Evolutionary conservation across 2,329 filamentous ascomycete genomes (phyloP), one percentile per base, ranked within the genome.

Genomic region (Grosmannia huntii): DNA sequence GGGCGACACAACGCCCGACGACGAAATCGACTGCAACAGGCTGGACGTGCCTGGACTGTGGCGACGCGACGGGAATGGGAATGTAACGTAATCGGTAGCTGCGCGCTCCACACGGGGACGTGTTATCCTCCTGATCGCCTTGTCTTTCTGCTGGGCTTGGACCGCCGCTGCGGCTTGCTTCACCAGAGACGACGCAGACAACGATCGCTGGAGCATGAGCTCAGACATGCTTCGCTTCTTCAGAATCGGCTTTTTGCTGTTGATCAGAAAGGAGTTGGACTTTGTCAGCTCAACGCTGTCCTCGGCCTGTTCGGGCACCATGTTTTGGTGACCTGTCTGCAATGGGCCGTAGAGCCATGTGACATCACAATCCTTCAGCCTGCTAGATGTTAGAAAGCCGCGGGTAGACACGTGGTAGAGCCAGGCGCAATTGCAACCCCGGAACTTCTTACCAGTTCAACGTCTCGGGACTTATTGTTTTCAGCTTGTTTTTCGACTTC

Each of bases 151-250:
- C 68, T 95, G 89, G 33, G 90, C 89, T 68, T 92, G 87, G 14
- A 95, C 84, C 23, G 89, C 88, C 23, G 89, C 89, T 0, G 90
- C 87, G 7, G 90, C 91, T 71, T 95, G 89, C 71, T 95, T 92
- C 21, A 97, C 75, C 19, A 97, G 78, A 5, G 91, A 96, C 2
- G 91, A 92, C 1, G 89, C 85, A 1, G 91, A 95, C 9, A 96
- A 71, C 0, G 91, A 96, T 62, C 86, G 82, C 69, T 96, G 90
- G 10, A 97, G 80, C 83, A 97, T 96, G 49, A 95, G 81, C 71
- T 97, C 92, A 0, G 92, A 97, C 79, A 95, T 92, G 71, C 89
- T 96, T 63, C 91, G 83, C 77, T 96, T 97, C 75, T 97, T 97
- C 60, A 99, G 73, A 60, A 97, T 97, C 1, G 91, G 89, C 72